Evolutionary conservation across 2,329 filamentous ascomycete genomes (phyloP), one percentile per base, ranked within the genome.

Genomic region (Penicillium sp.): DNA sequence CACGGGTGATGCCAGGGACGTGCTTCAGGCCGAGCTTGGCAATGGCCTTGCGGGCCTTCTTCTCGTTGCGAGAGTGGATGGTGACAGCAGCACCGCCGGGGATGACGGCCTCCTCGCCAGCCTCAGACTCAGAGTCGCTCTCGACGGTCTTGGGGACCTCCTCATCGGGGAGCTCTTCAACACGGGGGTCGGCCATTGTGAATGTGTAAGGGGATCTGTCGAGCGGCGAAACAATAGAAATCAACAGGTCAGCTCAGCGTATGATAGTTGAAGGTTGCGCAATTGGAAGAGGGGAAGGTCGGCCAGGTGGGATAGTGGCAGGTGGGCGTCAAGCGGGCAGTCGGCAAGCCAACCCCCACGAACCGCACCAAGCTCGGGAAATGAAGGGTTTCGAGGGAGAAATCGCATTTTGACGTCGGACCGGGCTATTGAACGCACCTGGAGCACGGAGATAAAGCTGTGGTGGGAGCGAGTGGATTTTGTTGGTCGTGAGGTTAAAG

Each of bases 21-120:
- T 94, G 92, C 86, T 92, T 95, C 78, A 99, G 85, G 78, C 96
- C 93, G 77, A 98, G 88, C 89, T 99, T 99, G 81, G 92, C 91
- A 78, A 99, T 96, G 75, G 93, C 92, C 88, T 99, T 99, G 83
- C 95, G 90, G 73, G 95, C 96, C 89, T 99, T 99, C 91, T 99
- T 99, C 90, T 99, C 95, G 84, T 98, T 98, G 81, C 95, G 92
- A 77, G 92, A 96, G 87, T 98, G 94, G 76, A 99, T 89, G 73
- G 95, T 87, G 75, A 94, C 90, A 67, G 89, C 87, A 75, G 92
- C 91, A 76, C 94, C 95, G 69, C 90, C 89, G 77, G 94, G 92
- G 72, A 89, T 87, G 78, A 80, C 83, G 72, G 83, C 79, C 76
- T 88, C 86, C 64, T 83, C 83, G 58, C 76, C 80, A 66, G 72